Percentiles rank a stretch among this genome's conserved stretches.
Evolutionary conservation across 257 asterid species (phyloP).

Genomic region (Penstemon davidsonii): DNA sequence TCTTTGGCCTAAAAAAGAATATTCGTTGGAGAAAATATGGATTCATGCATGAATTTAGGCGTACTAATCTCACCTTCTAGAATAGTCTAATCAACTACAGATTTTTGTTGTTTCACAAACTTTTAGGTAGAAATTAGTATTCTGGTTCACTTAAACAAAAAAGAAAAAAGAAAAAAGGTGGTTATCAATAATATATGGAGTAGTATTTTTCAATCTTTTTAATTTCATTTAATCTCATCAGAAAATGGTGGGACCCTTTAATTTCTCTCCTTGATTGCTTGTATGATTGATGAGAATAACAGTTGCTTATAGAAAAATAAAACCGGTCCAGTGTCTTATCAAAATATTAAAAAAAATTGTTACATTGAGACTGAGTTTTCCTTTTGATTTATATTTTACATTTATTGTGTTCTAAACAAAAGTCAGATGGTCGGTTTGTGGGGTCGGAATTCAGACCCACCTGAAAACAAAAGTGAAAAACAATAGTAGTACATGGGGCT

Average conservation of each 20-base stretch:
- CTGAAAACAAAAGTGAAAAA: background rate
- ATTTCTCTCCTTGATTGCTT: slow-evolving; percentile 1
- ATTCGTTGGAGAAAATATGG: background rate
- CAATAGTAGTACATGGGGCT: background rate
- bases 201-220: too few relatives aligned
- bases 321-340: slow-evolving; percentile 11
- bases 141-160: too few relatives aligned
- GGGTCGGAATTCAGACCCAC: slow-evolving; percentile 30
- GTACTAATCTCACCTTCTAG: background rate
- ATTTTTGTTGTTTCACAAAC: background rate
- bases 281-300: slow-evolving; percentile 28
- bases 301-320: slow-evolving; percentile 16
- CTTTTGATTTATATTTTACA: background rate
- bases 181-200: too few relatives aligned
- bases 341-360: background rate
- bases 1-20: slow-evolving; percentile 23
- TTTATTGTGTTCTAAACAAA: background rate
- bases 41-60: too few relatives aligned
- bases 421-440: slow-evolving; percentile 38
- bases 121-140: too few relatives aligned
- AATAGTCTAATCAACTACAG: background rate
- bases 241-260: background rate
- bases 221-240: too few relatives aligned
- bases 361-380: background rate
- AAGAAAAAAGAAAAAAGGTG: too few relatives aligned